Percentiles rank a stretch among this genome's conserved stretches.
Evolutionary conservation across 2,329 filamentous ascomycete species (phyloP).

Genomic region (Phoma sp.): DNA sequence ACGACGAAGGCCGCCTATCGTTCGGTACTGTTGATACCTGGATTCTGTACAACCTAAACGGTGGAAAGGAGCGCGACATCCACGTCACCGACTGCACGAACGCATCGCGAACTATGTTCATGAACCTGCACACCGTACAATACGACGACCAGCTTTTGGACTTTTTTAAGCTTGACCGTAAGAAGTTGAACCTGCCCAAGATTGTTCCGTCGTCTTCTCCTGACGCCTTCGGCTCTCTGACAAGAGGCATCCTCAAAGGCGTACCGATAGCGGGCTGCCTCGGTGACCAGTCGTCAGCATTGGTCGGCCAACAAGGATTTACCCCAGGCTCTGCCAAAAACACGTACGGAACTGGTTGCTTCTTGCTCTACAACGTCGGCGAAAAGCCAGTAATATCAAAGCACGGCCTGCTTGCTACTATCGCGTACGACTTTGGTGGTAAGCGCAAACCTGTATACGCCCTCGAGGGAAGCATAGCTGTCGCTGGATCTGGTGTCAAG

Average conservation of each 20-base stretch:
- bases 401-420: conserved; percentile 82
- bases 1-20: conserved; percentile 75
- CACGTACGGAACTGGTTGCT: conserved; percentile 89
- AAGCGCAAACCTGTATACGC: conserved; percentile 74
- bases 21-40: conserved; percentile 91
- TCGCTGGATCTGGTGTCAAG: conserved; percentile 80
- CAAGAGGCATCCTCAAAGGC: conserved; percentile 70
- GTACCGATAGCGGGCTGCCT: conserved; percentile 81
- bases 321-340: conserved; percentile 84
- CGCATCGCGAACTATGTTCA: conserved; percentile 91
- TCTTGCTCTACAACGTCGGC: conserved; percentile 88
- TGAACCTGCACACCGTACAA: conserved; percentile 70
- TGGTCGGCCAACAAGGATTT: conserved; percentile 88
- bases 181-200: conserved; percentile 77
- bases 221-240: conserved; percentile 73
- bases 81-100: conserved; percentile 89
- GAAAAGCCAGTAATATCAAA: conserved; percentile 83
- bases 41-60: conserved; percentile 85
- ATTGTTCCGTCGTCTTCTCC: conserved; percentile 82
- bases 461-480: conserved; percentile 82
- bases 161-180: conserved; percentile 78
- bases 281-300: conserved; percentile 84
- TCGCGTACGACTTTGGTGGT: conserved; percentile 83
- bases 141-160: conserved; percentile 79
- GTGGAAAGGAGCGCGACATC: conserved; percentile 68